Evolutionary conservation across 257 asterid genomes (phyloP).

Genomic region (Primulina eburnea): DNA sequence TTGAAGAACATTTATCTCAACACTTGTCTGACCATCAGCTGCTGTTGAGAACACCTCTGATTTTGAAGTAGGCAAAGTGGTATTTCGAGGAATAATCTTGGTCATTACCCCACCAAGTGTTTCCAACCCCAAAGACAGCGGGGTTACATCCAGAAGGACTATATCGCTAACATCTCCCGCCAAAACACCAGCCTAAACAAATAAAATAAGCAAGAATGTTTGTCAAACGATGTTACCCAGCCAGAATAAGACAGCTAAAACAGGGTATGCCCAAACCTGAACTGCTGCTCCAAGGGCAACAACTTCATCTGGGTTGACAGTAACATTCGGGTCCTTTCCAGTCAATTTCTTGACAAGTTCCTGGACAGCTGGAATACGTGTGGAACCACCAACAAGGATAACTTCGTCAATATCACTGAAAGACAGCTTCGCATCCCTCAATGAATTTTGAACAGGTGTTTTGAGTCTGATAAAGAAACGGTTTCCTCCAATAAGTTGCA

Average conservation of each 20-base stretch:
- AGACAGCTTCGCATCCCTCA: conserved; percentile 93
- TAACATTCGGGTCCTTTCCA: conserved; percentile 93
- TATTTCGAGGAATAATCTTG: conserved; percentile 87
- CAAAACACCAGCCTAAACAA: conserved; percentile 87
- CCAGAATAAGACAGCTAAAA: neutral
- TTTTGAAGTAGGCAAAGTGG: conserved; percentile 91
- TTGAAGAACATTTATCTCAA: conserved; percentile 93
- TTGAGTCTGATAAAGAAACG: conserved; percentile 49
- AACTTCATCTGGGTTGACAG: conserved; percentile 97
- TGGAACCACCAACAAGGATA: conserved; percentile 95
- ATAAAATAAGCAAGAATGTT: conserved; percentile 12
- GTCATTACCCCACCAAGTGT: conserved; percentile 99
- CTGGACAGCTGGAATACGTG: conserved; percentile 98
- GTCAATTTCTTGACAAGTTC: conserved; percentile 88
- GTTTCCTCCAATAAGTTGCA: neutral
- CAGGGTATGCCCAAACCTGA: conserved; percentile 51
- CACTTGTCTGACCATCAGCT: conserved; percentile 98
- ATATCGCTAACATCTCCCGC: conserved; percentile 96
- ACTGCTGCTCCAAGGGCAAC: conserved; percentile 99
- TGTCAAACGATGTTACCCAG: conserved; percentile 5
- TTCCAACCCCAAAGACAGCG: conserved; percentile 92
- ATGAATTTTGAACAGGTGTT: conserved; percentile 86
- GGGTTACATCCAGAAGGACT: conserved; percentile 90
- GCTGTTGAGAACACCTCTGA: conserved; percentile 99
- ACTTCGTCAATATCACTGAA: conserved; percentile 84